Conservation (phyloP, 2,329 filamentous ascomycete species). For the Xylaria sp. region DNA sequence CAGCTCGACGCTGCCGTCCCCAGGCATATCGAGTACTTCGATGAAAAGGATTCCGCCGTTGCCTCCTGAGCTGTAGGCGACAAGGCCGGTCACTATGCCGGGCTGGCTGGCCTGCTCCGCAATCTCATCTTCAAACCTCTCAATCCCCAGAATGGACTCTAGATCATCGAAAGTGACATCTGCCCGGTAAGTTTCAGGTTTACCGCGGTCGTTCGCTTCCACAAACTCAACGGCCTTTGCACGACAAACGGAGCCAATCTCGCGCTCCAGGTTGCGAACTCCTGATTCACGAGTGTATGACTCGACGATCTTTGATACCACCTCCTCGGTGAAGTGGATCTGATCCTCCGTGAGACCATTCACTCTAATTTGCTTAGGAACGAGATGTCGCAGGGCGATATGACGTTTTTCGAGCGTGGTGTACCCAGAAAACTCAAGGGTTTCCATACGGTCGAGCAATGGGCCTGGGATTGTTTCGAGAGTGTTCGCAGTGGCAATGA, state of each 20-base stretch:
- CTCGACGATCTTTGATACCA: constrained; percentile 93
- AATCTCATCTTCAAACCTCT: constrained; percentile 94
- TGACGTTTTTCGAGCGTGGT: constrained; percentile 96
- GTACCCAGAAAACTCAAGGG: constrained; percentile 89
- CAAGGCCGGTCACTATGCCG: constrained; percentile 92
- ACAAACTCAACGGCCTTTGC: constrained; percentile 95
- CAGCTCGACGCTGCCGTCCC: constrained; percentile 86
- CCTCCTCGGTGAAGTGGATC: constrained; percentile 76
- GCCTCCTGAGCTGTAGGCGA: constrained; percentile 89
- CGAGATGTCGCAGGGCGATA: constrained; percentile 89
- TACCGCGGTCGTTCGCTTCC: constrained; percentile 78
- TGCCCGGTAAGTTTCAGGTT: constrained; percentile 71
- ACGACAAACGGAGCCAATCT: constrained; percentile 92
- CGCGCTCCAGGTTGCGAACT: constrained; percentile 92
- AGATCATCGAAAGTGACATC: constrained; percentile 77
- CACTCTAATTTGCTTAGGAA: constrained; percentile 90
- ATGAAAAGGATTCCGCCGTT: constrained; percentile 98
- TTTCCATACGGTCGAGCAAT: constrained; percentile 95
- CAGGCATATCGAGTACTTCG: constrained; percentile 96
- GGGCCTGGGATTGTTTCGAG: constrained; percentile 95
- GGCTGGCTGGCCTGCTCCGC: constrained; percentile 82
- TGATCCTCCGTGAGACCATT: constrained; percentile 82
- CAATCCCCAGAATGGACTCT: constrained; percentile 88
- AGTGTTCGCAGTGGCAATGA: constrained; percentile 95
- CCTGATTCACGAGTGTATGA: constrained; percentile 95